phyloP scores from a whole-genome alignment of 805 yeast genomes.

The Spathaspora passalidarum region DNA sequence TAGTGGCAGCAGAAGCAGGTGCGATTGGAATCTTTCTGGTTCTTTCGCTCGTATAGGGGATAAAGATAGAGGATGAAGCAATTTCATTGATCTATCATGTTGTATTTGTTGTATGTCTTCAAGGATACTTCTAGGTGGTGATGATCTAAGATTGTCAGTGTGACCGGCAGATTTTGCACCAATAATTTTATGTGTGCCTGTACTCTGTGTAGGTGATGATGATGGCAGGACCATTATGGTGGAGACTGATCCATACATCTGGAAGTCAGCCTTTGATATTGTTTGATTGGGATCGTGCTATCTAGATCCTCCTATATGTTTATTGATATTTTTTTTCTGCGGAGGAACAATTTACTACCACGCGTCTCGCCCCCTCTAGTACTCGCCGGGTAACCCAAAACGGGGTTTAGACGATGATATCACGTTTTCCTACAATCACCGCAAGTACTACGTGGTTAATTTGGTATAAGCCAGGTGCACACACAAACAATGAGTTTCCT shows the following conservation, averaged over 20 bases:
- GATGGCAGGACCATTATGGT: background rate
- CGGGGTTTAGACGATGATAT: too few species aligned
- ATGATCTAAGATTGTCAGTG: background rate
- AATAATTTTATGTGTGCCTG: background rate
- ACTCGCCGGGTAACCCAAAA: too few species aligned
- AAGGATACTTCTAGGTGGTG: constrained; percentile 9
- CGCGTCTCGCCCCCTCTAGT: too few species aligned
- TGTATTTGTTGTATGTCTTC: constrained; percentile 18
- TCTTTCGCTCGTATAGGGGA: constrained; percentile 4
- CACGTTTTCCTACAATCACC: too few species aligned
- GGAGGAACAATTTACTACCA: too few species aligned
- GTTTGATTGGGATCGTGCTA: too few species aligned
- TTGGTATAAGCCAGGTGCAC: too few species aligned
- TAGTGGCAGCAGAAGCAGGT: constrained; percentile 1
- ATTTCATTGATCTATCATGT: constrained; percentile 13
- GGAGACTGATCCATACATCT: background rate
- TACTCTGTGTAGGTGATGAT: background rate
- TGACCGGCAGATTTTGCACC: background rate
- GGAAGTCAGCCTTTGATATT: background rate
- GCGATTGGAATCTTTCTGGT: background rate
- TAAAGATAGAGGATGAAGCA: constrained; percentile 16
- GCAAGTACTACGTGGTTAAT: background rate
- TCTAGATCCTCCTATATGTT: too few species aligned
- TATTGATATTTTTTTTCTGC: too few species aligned
- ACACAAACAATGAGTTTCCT: constrained; percentile 2